Evolutionary conservation across 2,329 filamentous ascomycete species (phyloP).

Genomic region (Tolypocladium guangdongense): DNA sequence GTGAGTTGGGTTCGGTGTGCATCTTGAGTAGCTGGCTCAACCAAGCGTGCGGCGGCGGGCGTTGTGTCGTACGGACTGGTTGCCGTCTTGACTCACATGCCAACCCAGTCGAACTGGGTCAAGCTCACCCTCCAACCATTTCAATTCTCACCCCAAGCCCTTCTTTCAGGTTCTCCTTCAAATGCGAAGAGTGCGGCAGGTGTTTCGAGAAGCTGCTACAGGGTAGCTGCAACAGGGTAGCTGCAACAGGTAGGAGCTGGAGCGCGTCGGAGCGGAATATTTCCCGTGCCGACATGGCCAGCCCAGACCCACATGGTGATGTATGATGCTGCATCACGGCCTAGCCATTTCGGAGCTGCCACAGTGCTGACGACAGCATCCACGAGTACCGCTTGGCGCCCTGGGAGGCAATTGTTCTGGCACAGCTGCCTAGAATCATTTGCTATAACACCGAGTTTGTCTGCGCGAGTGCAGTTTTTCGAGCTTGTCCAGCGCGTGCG

Average conservation of each 20-base stretch:
- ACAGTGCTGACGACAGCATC: conserved; percentile 6
- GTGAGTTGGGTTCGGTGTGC: too few species aligned
- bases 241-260: background rate
- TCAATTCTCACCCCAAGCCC: too few species aligned
- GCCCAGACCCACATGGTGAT: background rate
- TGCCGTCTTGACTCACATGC: too few species aligned
- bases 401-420: background rate
- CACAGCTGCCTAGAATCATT: background rate
- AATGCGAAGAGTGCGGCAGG: too few species aligned
- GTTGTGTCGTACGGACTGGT: too few species aligned
- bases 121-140: too few species aligned
- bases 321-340: background rate
- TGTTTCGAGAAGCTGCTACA: too few species aligned
- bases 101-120: too few species aligned
- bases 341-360: conserved; percentile 2
- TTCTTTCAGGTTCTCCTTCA: too few species aligned
- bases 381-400: background rate
- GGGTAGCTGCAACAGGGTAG: too few species aligned
- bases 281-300: background rate
- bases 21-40: too few species aligned
- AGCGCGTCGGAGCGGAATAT: background rate
- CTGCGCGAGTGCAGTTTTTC: background rate
- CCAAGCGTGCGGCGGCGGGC: too few species aligned
- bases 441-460: background rate
- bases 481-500: background rate